Conservation (phyloP, 495 filamentous ascomycete species). For the Clohesyomyces aquaticus region DNA sequence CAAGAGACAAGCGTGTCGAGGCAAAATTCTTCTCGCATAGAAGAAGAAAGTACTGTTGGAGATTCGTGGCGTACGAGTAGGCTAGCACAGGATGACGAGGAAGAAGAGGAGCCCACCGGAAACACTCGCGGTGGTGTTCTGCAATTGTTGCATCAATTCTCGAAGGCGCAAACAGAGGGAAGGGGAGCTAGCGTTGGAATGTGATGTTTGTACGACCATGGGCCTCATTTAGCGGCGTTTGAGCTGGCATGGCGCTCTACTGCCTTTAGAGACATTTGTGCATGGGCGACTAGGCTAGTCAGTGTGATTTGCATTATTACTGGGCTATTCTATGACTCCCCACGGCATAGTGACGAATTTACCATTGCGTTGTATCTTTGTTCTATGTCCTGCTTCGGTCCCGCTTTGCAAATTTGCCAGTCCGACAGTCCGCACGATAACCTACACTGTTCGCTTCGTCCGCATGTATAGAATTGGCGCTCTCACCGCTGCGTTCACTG, state of each 20-base stretch:
- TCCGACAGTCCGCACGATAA: no score
- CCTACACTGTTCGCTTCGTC: no score
- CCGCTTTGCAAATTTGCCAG: no score
- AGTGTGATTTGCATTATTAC: no score
- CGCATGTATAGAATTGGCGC: no score
- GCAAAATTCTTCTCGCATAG: conserved; percentile 39
- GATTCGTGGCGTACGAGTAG: conserved; percentile 68
- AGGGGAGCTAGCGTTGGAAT: conserved; percentile 45
- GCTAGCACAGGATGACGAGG: conserved; percentile 51
- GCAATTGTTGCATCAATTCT: conserved; percentile 86
- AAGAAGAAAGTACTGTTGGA: conserved; percentile 62
- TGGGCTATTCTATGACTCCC: no score
- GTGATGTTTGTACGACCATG: conserved; percentile 13
- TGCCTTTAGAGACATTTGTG: no score
- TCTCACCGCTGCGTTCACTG: no score
- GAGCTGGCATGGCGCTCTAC: neutral
- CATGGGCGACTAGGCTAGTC: no score
- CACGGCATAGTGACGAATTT: no score
- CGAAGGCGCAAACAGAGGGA: conserved; percentile 76
- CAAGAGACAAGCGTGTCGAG: conserved; percentile 52
- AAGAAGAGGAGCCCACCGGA: conserved; percentile 53
- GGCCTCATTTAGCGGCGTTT: conserved; percentile 2
- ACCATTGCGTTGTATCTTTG: no score
- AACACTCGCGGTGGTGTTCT: conserved; percentile 63
- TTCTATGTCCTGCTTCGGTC: no score